Percentiles rank a stretch among this genome's conserved stretches.
phyloP scores from a whole-genome alignment of 805 yeast species.

The Candida fluviatilis region DNA sequence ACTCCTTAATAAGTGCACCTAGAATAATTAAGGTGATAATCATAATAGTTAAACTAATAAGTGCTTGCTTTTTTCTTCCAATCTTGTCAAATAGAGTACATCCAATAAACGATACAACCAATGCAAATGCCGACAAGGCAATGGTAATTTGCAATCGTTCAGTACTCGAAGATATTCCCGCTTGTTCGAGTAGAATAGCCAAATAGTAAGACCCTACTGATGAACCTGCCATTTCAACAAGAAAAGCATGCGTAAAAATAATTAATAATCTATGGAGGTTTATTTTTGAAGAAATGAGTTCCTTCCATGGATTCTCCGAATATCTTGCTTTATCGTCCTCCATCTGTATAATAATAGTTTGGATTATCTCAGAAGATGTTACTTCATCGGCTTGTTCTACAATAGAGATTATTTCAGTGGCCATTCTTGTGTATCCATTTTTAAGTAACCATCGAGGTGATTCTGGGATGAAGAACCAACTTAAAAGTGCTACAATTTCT shows the following conservation, averaged over 20 bases:
- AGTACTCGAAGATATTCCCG: constrained; percentile 10
- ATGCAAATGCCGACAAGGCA: constrained; percentile 11
- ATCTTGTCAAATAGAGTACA: constrained; percentile 8
- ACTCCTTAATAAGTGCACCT: constrained; percentile 10
- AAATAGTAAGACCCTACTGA: constrained; percentile 13
- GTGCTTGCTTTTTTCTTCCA: constrained; percentile 10
- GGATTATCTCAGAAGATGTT: background rate
- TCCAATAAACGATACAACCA: constrained; percentile 9
- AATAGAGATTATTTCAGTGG: constrained; percentile 10
- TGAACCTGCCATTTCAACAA: constrained; percentile 14
- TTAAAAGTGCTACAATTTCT: constrained; percentile 8
- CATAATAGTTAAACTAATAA: constrained; percentile 8
- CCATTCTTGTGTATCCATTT: constrained; percentile 13
- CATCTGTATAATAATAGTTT: constrained; percentile 3
- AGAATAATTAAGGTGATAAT: constrained; percentile 4
- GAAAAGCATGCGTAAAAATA: constrained; percentile 8
- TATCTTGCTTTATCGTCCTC: background rate
- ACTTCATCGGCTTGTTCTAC: constrained; percentile 3
- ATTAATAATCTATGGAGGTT: constrained; percentile 8
- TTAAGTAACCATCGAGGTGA: constrained; percentile 15
- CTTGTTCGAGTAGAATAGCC: constrained; percentile 10
- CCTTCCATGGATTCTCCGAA: constrained; percentile 7
- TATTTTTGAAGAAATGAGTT: constrained; percentile 6
- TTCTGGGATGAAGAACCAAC: constrained; percentile 16
- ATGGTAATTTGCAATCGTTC: constrained; percentile 11